A percentile compares a stretch with the other conserved stretches of the same genome.
Evolutionary conservation across 768 basidiomycete genomes (phyloP).

Genomic region (Boletus insuetus): DNA sequence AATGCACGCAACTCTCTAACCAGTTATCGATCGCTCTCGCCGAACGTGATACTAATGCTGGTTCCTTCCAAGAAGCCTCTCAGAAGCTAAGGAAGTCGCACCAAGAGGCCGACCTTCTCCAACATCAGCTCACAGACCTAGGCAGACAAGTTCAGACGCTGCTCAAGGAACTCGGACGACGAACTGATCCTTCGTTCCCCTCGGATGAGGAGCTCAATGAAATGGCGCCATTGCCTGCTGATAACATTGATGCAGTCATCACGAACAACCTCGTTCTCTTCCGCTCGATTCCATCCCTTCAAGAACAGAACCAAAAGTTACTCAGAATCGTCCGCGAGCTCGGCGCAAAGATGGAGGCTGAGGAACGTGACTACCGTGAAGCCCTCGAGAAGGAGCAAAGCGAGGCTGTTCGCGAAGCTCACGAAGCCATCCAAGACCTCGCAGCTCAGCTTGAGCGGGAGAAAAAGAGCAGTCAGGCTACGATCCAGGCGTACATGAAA

Average conservation of each 20-base stretch:
- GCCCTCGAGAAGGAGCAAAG: constrained; percentile 69
- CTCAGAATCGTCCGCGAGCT: constrained; percentile 81
- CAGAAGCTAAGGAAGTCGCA: constrained; percentile 60
- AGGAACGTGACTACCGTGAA: constrained; percentile 74
- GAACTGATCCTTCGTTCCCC: constrained; percentile 79
- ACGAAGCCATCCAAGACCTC: constrained; percentile 79
- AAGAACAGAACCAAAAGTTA: constrained; percentile 88
- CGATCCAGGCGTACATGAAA: constrained; percentile 78
- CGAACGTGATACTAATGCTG: constrained; percentile 68
- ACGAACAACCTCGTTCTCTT: constrained; percentile 87
- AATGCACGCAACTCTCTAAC: constrained; percentile 74
- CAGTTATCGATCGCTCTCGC: constrained; percentile 74
- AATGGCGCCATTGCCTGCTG: constrained; percentile 44
- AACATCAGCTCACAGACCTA: constrained; percentile 78
- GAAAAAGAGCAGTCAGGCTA: constrained; percentile 64
- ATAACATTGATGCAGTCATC: constrained; percentile 76
- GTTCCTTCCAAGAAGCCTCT: constrained; percentile 52
- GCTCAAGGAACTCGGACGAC: constrained; percentile 74
- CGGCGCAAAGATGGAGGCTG: constrained; percentile 79
- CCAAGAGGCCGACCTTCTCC: constrained; percentile 64
- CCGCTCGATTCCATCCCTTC: constrained; percentile 73
- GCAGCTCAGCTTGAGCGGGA: constrained; percentile 76
- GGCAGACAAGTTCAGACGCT: constrained; percentile 82
- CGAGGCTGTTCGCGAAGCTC: constrained; percentile 83
- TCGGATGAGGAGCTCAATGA: constrained; percentile 58